phyloP scores from a whole-genome alignment of 73 alveolate genomes.

The Tetrahymena elliotti region DNA sequence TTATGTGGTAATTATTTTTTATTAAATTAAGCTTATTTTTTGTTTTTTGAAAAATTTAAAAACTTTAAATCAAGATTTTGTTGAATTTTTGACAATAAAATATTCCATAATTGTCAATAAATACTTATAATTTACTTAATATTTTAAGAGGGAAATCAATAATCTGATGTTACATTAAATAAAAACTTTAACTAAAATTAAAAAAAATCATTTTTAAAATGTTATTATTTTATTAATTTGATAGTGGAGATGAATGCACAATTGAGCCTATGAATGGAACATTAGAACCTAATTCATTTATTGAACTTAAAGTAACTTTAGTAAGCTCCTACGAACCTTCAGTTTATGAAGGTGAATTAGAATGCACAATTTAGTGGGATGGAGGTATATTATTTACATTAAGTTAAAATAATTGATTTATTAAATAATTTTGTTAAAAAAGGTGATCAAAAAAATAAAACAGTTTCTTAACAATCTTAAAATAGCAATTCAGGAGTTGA shows the following conservation, averaged over 20 bases:
- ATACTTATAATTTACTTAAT: too few species aligned
- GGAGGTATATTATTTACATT: not conserved
- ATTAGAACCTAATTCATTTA: conserved; percentile 66
- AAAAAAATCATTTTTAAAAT: not conserved
- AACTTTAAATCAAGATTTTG: too few species aligned
- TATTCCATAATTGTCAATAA: too few species aligned
- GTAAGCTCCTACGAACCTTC: conserved; percentile 68
- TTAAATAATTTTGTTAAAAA: not conserved
- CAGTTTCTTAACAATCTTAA: not conserved
- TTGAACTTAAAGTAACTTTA: conserved; percentile 67
- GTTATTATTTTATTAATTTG: not conserved
- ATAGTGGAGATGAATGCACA: conserved; percentile 75
- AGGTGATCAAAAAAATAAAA: conserved; percentile 23
- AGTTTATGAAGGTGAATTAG: conserved; percentile 86
- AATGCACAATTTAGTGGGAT: conserved; percentile 81
- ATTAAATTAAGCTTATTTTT: not conserved
- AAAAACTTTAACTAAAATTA: too few species aligned
- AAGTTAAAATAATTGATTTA: not conserved
- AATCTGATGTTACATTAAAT: too few species aligned
- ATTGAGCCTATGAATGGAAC: conserved; percentile 75
- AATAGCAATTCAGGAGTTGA: conserved; percentile 33
- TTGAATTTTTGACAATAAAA: too few species aligned
- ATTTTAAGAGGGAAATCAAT: too few species aligned
- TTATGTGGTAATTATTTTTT: conserved; percentile 62
- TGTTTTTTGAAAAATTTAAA: too few species aligned